Conservation (phyloP, 352 stramenopile genomes). For the Phytophthora idaei region DNA sequence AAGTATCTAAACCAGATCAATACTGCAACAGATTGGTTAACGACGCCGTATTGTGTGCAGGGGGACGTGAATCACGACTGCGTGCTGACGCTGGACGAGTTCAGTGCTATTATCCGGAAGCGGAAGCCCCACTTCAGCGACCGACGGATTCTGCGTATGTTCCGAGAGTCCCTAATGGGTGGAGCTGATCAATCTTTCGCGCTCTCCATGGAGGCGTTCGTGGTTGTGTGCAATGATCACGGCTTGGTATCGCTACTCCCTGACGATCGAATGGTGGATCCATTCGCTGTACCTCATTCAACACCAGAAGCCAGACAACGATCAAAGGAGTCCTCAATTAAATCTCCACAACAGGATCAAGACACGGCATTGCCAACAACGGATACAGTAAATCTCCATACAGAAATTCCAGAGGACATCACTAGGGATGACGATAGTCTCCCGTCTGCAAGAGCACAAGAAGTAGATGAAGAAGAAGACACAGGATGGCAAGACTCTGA, state of each 20-base stretch:
- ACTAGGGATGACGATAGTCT: neutral
- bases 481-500: conserved; percentile 1
- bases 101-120: conserved; percentile 63
- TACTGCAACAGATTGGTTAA: neutral
- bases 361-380: neutral
- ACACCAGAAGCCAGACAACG: conserved; percentile 1
- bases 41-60: conserved; percentile 18
- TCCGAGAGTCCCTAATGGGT: conserved; percentile 72
- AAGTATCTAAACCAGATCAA: conserved; percentile 3
- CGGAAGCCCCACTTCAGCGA: conserved; percentile 69
- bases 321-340: neutral
- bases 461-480: conserved; percentile 51
- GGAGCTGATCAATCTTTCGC: conserved; percentile 70
- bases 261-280: conserved; percentile 60
- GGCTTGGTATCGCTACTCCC: conserved; percentile 70
- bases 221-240: conserved; percentile 74
- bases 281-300: conserved; percentile 33
- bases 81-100: conserved; percentile 73
- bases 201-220: conserved; percentile 73
- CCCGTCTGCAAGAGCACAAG: conserved; percentile 46
- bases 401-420: conserved; percentile 52
- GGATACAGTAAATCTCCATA: neutral
- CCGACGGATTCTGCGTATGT: conserved; percentile 75
- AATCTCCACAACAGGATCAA: neutral
- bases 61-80: conserved; percentile 77